Evolutionary conservation across 345 rosid species (phyloP).

Genomic region (Bruguiera gymnorhiza): DNA sequence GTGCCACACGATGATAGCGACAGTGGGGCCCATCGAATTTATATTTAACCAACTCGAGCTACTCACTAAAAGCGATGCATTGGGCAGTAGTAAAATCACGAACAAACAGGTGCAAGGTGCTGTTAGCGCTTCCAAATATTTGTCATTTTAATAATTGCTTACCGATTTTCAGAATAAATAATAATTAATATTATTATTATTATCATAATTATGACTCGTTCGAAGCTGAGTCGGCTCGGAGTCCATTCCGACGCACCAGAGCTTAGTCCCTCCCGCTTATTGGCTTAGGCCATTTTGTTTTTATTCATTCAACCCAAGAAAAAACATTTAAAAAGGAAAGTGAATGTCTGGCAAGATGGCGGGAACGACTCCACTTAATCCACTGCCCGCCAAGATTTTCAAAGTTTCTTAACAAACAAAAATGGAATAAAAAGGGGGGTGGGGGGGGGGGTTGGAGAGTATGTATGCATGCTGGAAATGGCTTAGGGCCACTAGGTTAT

Average conservation of each 20-base stretch:
- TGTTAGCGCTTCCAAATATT: too few relatives aligned
- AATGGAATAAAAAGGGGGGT: background rate
- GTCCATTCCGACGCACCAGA: background rate
- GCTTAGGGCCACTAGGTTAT: background rate
- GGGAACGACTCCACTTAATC: slow-evolving; percentile 5
- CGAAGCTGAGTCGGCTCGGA: background rate
- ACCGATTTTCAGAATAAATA: too few relatives aligned
- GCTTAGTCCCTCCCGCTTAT: background rate
- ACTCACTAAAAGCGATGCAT: too few relatives aligned
- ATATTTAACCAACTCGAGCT: too few relatives aligned
- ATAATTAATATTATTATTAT: background rate
- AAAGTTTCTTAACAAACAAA: background rate
- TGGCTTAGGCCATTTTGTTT: background rate
- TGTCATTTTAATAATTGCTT: too few relatives aligned
- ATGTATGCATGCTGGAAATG: background rate
- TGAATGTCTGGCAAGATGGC: background rate
- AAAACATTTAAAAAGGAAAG: background rate
- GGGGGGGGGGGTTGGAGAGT: background rate
- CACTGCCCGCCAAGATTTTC: slow-evolving; percentile 6
- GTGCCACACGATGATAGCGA: too few relatives aligned
- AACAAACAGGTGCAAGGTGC: too few relatives aligned
- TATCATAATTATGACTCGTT: background rate
- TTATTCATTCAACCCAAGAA: background rate
- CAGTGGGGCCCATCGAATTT: too few relatives aligned
- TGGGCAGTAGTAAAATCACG: too few relatives aligned